Evolutionary conservation across 305 asterid species (phyloP).

Genomic region (Fraxinus paxiana): DNA sequence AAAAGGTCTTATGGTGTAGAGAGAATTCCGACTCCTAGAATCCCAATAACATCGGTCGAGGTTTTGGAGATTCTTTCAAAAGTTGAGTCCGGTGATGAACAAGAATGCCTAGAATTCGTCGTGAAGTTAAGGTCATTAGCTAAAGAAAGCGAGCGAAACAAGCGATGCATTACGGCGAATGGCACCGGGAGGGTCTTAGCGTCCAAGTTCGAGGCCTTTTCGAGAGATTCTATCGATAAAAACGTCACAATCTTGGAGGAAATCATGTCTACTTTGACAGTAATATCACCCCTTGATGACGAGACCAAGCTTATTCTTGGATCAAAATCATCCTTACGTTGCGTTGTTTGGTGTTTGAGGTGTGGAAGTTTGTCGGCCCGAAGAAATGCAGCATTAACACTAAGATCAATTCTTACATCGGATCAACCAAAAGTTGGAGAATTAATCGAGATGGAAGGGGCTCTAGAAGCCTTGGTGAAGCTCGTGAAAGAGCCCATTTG

Average conservation of each 20-base stretch:
- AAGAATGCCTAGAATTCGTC: constrained; percentile 27
- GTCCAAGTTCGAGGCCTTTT: constrained; percentile 32
- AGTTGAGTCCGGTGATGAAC: constrained; percentile 25
- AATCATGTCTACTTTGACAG: constrained; percentile 33
- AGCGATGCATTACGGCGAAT: constrained; percentile 28
- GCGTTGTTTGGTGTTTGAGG: constrained; percentile 32
- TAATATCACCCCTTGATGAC: constrained; percentile 28
- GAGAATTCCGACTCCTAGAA: constrained; percentile 53
- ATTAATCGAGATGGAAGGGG: constrained; percentile 24
- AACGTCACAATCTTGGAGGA: constrained; percentile 23
- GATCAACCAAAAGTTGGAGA: constrained; percentile 15
- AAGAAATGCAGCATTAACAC: constrained; percentile 34
- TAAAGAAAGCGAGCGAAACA: constrained; percentile 48
- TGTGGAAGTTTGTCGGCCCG: constrained; percentile 32
- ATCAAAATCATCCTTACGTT: constrained; percentile 29
- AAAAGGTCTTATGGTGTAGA: constrained; percentile 44
- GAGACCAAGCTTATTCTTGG: constrained; percentile 35
- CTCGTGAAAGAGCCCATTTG: constrained; percentile 44
- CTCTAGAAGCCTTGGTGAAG: constrained; percentile 35
- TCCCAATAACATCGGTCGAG: constrained; percentile 33
- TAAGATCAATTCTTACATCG: constrained; percentile 27
- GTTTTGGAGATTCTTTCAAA: constrained; percentile 24
- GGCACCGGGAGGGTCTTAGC: constrained; percentile 33
- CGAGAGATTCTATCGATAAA: constrained; percentile 10
- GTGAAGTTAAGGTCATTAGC: constrained; percentile 27